Base-by-base conservation (phyloP, 352 stramenopile species). In the Pythium periplocum region DNA sequence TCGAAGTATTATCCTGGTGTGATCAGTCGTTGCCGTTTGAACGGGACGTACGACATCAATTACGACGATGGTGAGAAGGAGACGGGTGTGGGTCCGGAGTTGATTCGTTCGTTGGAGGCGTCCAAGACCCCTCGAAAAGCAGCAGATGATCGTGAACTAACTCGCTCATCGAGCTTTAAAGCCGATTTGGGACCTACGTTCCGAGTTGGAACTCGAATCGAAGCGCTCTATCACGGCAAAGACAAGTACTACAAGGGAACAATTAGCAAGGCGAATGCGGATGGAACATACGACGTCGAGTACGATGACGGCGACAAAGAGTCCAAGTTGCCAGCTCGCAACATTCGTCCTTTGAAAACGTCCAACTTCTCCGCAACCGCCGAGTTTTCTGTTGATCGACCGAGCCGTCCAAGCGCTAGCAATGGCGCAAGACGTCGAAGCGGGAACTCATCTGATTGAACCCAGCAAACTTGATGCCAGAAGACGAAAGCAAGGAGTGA, bases 301-400 rank as follows among this genome's bases (percentile, higher is more conserved):
- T 91, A 89, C 37, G 79, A 93, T 34, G 80, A 91, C 41, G 80
- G 82, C 2, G 82, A 90, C 42, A 82, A 87, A 48, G 81, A 91
- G 47, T 67, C 34, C 2, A 57, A 61, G 37, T 60, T 79, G 4
- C 50, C 46, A 12, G 38, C 57, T 2, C 52, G 56, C 32, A 55
- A 64, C 12, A 68, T 71, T 34, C 59, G 63, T 12, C 41, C 39
- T 10, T 9, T 62, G 11, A 62, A 53, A 34, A 42, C 46, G 5
- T 43, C 56, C 34, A 72, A 53, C 44, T 72, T 48, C 51, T 72
- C 49, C 11, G 44, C 59, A n/a, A 62, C 52, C 2, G 60, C 65
- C 2, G 58, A 76, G 42, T 74, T 78, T 35, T 68, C 62, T 5
- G 44, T 69, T 0, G 64, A 69, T 1, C 69, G 69, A 38, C 67